Percentiles rank a stretch among this genome's conserved stretches.
phyloP scores from a whole-genome alignment of 2,329 filamentous ascomycete genomes.

The Penicillium sp. region DNA sequence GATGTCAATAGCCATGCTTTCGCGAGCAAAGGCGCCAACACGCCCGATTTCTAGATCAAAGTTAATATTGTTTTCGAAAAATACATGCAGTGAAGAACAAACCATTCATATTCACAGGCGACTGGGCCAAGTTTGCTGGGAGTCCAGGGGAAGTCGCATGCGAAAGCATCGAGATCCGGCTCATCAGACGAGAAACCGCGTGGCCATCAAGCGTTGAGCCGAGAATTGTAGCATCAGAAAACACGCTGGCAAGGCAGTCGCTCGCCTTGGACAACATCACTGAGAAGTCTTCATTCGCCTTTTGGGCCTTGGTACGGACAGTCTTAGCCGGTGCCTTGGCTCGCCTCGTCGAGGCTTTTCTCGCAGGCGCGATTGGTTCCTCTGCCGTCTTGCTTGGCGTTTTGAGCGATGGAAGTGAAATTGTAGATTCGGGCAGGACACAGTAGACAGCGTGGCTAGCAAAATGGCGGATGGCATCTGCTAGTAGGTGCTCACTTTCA shows the following conservation, averaged over 20 bases:
- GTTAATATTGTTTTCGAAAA: slow-evolving; percentile 12
- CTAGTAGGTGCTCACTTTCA: slow-evolving; percentile 40
- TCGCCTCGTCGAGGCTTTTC: slow-evolving; percentile 28
- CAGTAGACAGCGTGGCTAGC: slow-evolving; percentile 81
- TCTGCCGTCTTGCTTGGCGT: slow-evolving; percentile 32
- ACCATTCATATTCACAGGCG: slow-evolving; percentile 44
- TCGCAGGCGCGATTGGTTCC: slow-evolving; percentile 40
- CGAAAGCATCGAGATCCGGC: slow-evolving; percentile 45
- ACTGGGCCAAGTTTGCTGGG: slow-evolving; percentile 28
- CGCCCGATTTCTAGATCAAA: slow-evolving; percentile 39
- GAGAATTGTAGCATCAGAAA: slow-evolving; percentile 34
- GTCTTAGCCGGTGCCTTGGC: slow-evolving; percentile 30
- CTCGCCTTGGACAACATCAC: slow-evolving; percentile 40
- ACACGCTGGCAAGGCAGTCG: slow-evolving; percentile 35
- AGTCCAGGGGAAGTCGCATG: slow-evolving; percentile 41
- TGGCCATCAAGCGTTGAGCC: slow-evolving; percentile 45
- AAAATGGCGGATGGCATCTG: slow-evolving; percentile 55
- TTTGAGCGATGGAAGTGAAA: slow-evolving; percentile 75
- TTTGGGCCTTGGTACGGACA: slow-evolving; percentile 29
- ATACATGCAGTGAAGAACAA: slow-evolving; percentile 8
- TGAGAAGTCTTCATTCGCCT: slow-evolving; percentile 38
- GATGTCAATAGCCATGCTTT: slow-evolving; percentile 41
- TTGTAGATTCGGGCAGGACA: slow-evolving; percentile 86
- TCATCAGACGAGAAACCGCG: slow-evolving; percentile 40
- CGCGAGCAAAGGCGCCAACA: slow-evolving; percentile 43